Conservation (phyloP, 306 rosid species). For the Datisca glomerata region DNA sequence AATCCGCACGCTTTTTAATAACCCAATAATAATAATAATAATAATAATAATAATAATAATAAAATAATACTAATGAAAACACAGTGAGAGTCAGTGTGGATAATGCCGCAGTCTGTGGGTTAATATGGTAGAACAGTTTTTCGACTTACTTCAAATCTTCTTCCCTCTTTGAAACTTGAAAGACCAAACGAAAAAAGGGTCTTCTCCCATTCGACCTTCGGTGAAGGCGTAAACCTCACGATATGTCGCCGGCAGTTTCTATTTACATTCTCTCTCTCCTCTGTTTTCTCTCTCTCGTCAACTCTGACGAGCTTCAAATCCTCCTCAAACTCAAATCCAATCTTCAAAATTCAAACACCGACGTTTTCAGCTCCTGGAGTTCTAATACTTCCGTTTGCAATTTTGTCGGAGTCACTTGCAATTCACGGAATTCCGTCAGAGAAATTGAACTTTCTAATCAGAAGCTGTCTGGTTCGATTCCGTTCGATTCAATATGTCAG, state of each 20-base stretch:
- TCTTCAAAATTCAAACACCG: constrained; percentile 13
- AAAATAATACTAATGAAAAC: too few relatives aligned
- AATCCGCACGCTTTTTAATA: too few relatives aligned
- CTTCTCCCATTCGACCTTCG: constrained; percentile 1
- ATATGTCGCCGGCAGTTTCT: constrained; percentile 29
- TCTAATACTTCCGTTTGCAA: constrained; percentile 16
- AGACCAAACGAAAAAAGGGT: not conserved
- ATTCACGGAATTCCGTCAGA: constrained; percentile 17
- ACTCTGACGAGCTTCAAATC: constrained; percentile 35
- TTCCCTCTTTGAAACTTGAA: not conserved
- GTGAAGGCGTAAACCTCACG: constrained; percentile 6
- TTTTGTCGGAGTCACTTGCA: constrained; percentile 55
- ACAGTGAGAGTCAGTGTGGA: too few relatives aligned
- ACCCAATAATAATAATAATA: too few relatives aligned
- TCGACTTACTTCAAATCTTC: too few relatives aligned
- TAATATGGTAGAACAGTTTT: too few relatives aligned
- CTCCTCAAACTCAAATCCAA: constrained; percentile 43
- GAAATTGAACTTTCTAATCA: constrained; percentile 44
- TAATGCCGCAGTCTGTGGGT: too few relatives aligned
- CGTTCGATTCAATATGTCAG: constrained; percentile 50
- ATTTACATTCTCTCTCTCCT: constrained; percentile 21
- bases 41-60: too few relatives aligned
- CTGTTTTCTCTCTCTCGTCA: constrained; percentile 14
- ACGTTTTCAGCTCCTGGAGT: constrained; percentile 34
- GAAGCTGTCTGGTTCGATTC: constrained; percentile 41